Percentiles rank a stretch among this genome's conserved stretches.
Conservation (phyloP, 148 eudicot species). For the Spergularia marina region DNA sequence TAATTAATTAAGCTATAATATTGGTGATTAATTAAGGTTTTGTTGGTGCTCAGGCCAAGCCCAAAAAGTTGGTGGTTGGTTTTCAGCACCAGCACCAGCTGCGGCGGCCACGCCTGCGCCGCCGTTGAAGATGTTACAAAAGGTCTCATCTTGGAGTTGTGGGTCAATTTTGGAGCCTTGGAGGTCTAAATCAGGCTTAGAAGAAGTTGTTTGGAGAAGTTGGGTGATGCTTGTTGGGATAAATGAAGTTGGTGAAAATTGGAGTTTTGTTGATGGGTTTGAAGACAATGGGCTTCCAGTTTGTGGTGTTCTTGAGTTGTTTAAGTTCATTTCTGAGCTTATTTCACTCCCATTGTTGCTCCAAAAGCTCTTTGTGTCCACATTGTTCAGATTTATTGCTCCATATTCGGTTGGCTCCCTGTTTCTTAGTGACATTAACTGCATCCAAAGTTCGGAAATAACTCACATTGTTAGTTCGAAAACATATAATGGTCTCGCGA, state of each 20-base stretch:
- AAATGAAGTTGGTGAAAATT: conserved; percentile 28
- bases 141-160: conserved; percentile 28
- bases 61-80: conserved; percentile 38
- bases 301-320: conserved; percentile 29
- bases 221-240: conserved; percentile 28
- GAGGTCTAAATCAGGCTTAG: conserved; percentile 29
- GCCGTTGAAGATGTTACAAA: conserved; percentile 23
- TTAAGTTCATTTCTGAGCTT: conserved; percentile 52
- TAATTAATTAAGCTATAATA: neutral
- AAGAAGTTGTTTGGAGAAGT: conserved; percentile 24
- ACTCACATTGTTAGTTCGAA: too few species aligned
- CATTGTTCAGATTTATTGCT: conserved; percentile 50
- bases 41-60: conserved; percentile 41
- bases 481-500: too few species aligned
- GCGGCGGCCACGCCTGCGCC: conserved; percentile 8
- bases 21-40: conserved; percentile 17
- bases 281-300: conserved; percentile 28
- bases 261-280: conserved; percentile 23
- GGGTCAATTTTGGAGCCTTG: conserved; percentile 34
- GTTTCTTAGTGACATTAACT: conserved; percentile 52
- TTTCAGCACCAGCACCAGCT: conserved; percentile 21
- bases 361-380: conserved; percentile 63
- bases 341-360: conserved; percentile 62
- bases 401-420: conserved; percentile 45
- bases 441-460: conserved; percentile 16